These are phyloP conservation scores for Lablab purpureus DNA, from an alignment of 306 rosid species.

Conservation along the genomic window DNA sequence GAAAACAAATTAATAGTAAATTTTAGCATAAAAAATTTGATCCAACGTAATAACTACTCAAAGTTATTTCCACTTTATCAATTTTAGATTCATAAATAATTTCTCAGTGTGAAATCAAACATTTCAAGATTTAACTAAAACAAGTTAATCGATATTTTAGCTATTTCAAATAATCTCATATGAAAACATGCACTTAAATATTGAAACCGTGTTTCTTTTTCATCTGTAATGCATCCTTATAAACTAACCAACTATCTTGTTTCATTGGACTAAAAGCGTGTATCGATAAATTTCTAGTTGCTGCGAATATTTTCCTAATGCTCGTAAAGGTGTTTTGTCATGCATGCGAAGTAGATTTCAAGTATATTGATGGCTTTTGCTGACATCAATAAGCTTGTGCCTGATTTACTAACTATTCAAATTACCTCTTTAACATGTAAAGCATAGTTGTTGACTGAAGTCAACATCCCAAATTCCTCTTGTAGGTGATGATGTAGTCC, in stretches of 20 bases:
- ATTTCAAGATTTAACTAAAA: too few species aligned
- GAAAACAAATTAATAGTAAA: too few species aligned
- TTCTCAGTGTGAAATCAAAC: too few species aligned
- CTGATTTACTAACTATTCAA: neutral
- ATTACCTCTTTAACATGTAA: neutral
- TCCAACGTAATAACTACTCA: too few species aligned
- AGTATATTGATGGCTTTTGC: neutral
- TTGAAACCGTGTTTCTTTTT: neutral
- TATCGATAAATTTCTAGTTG: neutral
- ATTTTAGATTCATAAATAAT: too few species aligned
- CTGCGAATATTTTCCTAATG: neutral
- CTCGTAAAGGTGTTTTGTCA: neutral
- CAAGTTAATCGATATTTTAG: too few species aligned
- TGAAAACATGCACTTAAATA: neutral
- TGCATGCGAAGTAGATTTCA: neutral
- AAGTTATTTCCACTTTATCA: too few species aligned
- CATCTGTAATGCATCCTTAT: neutral
- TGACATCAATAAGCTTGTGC: neutral
- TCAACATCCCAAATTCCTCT: conserved; percentile 24
- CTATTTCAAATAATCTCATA: too few species aligned
- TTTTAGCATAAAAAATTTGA: too few species aligned
- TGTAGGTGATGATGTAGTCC: conserved; percentile 76
- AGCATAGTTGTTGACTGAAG: conserved; percentile 20
- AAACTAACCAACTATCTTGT: neutral
- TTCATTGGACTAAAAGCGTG: neutral